Percentiles rank a stretch among this genome's conserved stretches.
phyloP scores from a whole-genome alignment of 2,329 filamentous ascomycete species.

The Botrytis aclada region DNA sequence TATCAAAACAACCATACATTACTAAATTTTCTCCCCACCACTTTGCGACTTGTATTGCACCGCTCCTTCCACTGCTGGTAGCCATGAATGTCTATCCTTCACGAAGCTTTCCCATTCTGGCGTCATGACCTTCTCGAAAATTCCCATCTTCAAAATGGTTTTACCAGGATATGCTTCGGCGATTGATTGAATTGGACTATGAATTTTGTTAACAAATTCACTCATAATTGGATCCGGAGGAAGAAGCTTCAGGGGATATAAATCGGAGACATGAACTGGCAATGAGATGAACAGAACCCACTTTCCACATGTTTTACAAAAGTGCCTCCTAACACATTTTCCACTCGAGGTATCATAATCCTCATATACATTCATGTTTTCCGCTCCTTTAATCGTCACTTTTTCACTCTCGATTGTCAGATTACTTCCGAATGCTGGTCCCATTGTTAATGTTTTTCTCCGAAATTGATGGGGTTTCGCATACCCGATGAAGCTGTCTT shows the following conservation, averaged over 20 bases:
- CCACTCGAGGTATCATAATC: slow-evolving; percentile 47
- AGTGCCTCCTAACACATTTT: slow-evolving; percentile 44
- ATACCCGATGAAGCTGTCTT: slow-evolving; percentile 10
- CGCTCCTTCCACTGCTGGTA: slow-evolving; percentile 21
- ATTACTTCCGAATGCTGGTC: slow-evolving; percentile 24
- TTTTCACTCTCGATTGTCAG: slow-evolving; percentile 40
- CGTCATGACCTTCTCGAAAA: slow-evolving; percentile 47
- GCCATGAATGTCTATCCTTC: slow-evolving; percentile 44
- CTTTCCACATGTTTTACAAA: slow-evolving; percentile 46
- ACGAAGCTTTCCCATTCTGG: slow-evolving; percentile 47
- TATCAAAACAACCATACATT: not conserved
- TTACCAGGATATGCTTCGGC: slow-evolving; percentile 42
- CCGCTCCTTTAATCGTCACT: slow-evolving; percentile 41
- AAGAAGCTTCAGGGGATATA: not conserved
- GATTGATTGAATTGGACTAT: slow-evolving; percentile 47
- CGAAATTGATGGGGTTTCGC: not conserved
- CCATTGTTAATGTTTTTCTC: not conserved
- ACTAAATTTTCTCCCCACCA: slow-evolving; percentile 22
- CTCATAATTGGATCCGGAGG: not conserved
- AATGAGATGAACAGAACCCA: slow-evolving; percentile 35
- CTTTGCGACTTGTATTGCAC: slow-evolving; percentile 25
- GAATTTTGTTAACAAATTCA: not conserved
- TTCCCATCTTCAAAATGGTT: slow-evolving; percentile 49
- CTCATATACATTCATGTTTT: slow-evolving; percentile 44
- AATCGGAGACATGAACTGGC: not conserved